These are phyloP conservation scores for Ceratocystis cacaofunesta DNA, from an alignment of 2,329 filamentous ascomycete species.

Conservation along the genomic window DNA sequence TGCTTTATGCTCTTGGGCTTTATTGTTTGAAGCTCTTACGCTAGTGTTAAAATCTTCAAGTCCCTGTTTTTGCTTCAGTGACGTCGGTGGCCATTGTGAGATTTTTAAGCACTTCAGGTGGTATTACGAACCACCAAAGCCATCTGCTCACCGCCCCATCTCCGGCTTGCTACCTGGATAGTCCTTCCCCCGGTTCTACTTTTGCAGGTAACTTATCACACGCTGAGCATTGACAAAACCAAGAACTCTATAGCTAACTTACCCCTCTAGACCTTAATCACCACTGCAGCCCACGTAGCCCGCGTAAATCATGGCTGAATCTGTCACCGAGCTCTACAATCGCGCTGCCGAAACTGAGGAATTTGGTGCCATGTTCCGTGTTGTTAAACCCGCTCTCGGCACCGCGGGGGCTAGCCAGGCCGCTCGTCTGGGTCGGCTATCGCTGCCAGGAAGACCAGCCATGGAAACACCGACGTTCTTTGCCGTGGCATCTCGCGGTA, in stretches of 20 bases:
- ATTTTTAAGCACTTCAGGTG: background rate
- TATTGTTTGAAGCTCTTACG: too few species aligned
- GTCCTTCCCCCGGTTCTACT: background rate
- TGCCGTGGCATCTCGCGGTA: slow-evolving; percentile 66
- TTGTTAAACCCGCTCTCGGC: slow-evolving; percentile 29
- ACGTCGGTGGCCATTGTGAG: background rate
- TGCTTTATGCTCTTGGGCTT: background rate
- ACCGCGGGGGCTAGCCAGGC: slow-evolving; percentile 25
- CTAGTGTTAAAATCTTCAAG: background rate
- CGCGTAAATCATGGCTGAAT: background rate
- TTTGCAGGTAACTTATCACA: background rate
- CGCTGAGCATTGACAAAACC: background rate
- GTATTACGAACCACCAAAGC: background rate
- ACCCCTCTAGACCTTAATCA: too few species aligned
- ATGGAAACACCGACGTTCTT: slow-evolving; percentile 75
- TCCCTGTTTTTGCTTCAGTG: background rate
- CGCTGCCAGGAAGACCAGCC: slow-evolving; percentile 43
- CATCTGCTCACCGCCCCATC: background rate
- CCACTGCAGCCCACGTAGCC: background rate
- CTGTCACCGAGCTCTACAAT: background rate
- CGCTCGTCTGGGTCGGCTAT: slow-evolving; percentile 54
- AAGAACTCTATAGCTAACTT: background rate
- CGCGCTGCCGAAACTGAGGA: background rate
- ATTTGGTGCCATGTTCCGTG: slow-evolving; percentile 26
- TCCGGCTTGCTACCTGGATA: background rate